Evolutionary conservation across 2,329 filamentous ascomycete genomes (phyloP), one percentile per base, ranked within the genome.

Genomic region (Cladosporium sp.): DNA sequence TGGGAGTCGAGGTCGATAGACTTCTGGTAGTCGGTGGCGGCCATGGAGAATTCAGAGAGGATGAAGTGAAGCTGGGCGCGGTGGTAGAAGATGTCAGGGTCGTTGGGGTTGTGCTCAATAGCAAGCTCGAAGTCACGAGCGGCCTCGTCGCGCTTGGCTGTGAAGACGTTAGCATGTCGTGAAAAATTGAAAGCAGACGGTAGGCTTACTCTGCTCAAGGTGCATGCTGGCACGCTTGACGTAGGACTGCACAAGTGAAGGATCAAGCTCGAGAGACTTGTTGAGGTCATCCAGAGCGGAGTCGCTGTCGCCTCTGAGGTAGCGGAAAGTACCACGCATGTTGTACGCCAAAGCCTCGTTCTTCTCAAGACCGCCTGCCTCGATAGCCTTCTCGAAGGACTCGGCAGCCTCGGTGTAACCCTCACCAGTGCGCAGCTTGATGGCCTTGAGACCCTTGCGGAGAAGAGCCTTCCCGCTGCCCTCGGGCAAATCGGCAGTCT

Each of bases 151-250:
- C 92, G 91, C 75, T 94, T 89, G 69, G 91, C 90, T 91, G 69
- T 60, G 35, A 28, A 5, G 10, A 8, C 10, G 52, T 66, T 61
- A 66, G 59, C 44, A 67, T 37, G 26, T 66, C 69, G 83, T 72
- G 70, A 52, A 23, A 52, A 46, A 18, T 7, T 14, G 0, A n/a
- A 11, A 8, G 40, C 5, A 46, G n/a, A 21, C n/a, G 40, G 12
- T n/a, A 8, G 44, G 67, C 86, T 73, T 84, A 90, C 91, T 93
- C 67, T 95, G 88, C 81, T 99, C 95, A 46, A 99, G 85, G 78
- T 96, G 92, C 90, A 99, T 96, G 85, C 93, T 98, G 64, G 95
- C 95, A 67, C 95, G 91, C 86, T 99, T 99, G 82, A 99, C 97
- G 79, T 96, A 98, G 82, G 92, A 97, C 82, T 99, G 95, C 8